Conservation (phyloP, 352 stramenopile species). For the Stramenopiles sp. region DNA sequence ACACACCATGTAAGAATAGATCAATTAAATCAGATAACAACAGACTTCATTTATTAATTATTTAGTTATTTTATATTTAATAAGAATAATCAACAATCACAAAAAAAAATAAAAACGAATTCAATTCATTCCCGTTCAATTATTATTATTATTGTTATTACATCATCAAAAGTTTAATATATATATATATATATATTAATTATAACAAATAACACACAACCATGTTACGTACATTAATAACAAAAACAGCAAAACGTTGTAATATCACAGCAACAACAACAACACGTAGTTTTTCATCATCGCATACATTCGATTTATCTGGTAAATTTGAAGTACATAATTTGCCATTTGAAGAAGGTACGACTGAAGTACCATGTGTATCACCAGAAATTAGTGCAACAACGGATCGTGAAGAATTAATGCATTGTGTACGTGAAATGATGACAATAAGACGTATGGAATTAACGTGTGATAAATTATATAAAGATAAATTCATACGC, state of each 20-base stretch:
- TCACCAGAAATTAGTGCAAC: not conserved
- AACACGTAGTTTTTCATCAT: not conserved
- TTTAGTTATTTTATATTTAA: too few relatives aligned
- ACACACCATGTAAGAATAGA: too few relatives aligned
- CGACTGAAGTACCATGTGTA: not conserved
- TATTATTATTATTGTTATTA: too few relatives aligned
- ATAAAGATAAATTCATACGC: constrained; percentile 85
- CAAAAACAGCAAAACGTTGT: not conserved
- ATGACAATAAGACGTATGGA: constrained; percentile 99
- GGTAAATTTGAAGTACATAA: not conserved
- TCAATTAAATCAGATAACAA: too few relatives aligned
- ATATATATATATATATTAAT: too few relatives aligned
- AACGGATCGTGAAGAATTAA: constrained; percentile 69
- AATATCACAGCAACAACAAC: not conserved
- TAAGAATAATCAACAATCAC: too few relatives aligned
- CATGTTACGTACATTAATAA: too few relatives aligned
- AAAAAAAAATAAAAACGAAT: too few relatives aligned
- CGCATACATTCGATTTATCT: not conserved
- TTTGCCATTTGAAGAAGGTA: not conserved
- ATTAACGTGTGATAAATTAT: constrained; percentile 99
- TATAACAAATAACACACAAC: too few relatives aligned
- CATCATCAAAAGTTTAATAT: too few relatives aligned
- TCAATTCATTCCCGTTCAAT: too few relatives aligned
- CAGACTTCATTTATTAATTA: too few relatives aligned
- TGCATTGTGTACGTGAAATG: constrained; percentile 92